phyloP scores from a whole-genome alignment of 2,329 filamentous ascomycete species.

The Colletotrichum magnum region DNA sequence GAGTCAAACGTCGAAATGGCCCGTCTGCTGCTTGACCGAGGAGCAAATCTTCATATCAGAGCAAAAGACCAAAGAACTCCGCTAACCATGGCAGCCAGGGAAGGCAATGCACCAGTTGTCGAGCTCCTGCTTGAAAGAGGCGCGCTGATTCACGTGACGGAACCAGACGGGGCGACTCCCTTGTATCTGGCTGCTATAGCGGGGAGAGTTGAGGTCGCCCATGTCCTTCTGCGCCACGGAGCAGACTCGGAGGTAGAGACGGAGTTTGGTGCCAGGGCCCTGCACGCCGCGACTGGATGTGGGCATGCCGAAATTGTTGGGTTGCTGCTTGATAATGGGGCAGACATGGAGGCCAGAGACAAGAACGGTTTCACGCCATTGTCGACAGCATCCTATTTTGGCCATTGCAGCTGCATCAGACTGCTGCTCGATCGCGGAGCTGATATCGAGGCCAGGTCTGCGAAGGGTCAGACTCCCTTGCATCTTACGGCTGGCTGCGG shows the following conservation, averaged over 20 bases:
- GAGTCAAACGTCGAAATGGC: background rate
- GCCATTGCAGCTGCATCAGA: too few species aligned
- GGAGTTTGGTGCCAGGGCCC: background rate
- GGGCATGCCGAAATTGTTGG: background rate
- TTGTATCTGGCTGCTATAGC: too few species aligned
- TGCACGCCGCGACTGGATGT: background rate
- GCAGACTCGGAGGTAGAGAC: background rate
- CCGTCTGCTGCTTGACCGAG: background rate
- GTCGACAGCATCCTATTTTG: too few species aligned
- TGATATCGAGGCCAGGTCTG: background rate
- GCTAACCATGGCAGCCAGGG: constrained; percentile 24
- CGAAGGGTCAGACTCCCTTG: background rate
- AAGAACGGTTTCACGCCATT: too few species aligned
- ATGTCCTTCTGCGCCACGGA: background rate
- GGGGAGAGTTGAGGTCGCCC: too few species aligned
- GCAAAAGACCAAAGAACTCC: background rate
- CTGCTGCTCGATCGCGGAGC: background rate
- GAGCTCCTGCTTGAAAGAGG: constrained; percentile 21
- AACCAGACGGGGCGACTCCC: too few species aligned
- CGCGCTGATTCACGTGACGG: background rate
- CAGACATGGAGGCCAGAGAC: background rate
- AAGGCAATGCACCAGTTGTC: constrained; percentile 12
- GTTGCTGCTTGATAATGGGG: background rate
- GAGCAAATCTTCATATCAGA: too few species aligned
- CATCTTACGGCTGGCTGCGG: background rate